Evolutionary conservation across 192 early-diverging fungal genomes (phyloP).

Genomic region (Backusella tarrabulga): DNA sequence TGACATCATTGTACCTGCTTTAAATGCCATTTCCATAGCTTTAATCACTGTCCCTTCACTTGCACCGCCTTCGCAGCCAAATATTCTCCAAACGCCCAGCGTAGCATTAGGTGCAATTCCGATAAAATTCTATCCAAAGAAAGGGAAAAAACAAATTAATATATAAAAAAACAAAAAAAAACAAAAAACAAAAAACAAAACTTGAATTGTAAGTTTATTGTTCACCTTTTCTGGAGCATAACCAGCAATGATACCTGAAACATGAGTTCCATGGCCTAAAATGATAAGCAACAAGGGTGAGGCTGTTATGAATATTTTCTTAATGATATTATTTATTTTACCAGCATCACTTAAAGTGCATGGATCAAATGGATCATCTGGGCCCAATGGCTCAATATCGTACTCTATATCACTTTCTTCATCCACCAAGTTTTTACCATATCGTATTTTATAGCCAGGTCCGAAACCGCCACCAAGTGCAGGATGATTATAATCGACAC

Average conservation of each 20-base stretch:
- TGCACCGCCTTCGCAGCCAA: constrained; percentile 70
- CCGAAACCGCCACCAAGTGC: constrained; percentile 67
- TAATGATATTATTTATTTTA: neutral
- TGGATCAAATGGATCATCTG: constrained; percentile 48
- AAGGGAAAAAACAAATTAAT: neutral
- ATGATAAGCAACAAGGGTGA: neutral
- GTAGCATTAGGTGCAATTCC: constrained; percentile 67
- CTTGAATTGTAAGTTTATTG: neutral
- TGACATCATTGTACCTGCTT: constrained; percentile 37
- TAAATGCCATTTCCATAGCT: constrained; percentile 68
- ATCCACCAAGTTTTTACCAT: constrained; percentile 64
- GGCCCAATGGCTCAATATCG: constrained; percentile 1
- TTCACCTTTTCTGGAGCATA: constrained; percentile 17
- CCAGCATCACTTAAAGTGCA: constrained; percentile 10
- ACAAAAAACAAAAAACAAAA: neutral
- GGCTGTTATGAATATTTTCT: neutral
- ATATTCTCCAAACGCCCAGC: constrained; percentile 76
- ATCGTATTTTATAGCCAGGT: constrained; percentile 53
- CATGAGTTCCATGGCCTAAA: constrained; percentile 65
- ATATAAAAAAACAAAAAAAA: neutral
- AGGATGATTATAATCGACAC: constrained; percentile 60
- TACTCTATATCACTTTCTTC: constrained; percentile 35
- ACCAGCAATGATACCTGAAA: constrained; percentile 57
- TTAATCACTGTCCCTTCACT: constrained; percentile 71
- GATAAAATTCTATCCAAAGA: constrained; percentile 31